Base-by-base conservation (phyloP, 495 filamentous ascomycete species). In the Elaphomyces granulatus region DNA sequence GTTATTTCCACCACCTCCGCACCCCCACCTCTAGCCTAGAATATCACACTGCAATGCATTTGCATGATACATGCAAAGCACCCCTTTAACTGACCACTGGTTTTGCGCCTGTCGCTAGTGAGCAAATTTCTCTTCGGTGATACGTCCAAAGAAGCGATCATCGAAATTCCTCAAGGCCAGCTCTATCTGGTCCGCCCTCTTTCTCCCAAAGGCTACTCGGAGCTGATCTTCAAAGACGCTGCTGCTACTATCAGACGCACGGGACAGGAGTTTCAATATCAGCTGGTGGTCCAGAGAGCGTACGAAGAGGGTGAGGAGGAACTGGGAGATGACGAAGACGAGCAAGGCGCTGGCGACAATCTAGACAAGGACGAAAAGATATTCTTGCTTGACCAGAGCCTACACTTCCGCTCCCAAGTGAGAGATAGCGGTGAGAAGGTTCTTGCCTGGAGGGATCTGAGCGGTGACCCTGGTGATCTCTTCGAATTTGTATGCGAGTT, bases 291-390 rank as follows among this genome's bases (percentile, higher is more conserved):
- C 15, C 92, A 95, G 54, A 71, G 90, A 41, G 92, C 87, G 41
- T 96, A 87, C 67, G 90, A 98, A 58, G 90, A 98, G 61, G 90
- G 92, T 34, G 90, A 96, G 48, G 88, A 84, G 45, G 88, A 95
- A 50, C 68, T 88, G 21, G 78, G 77, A 3, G 88, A 92, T 45
- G 80, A 80, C 48, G 82, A 87, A 40, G 82, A 85, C 50, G 84
- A 88, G 37, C 80, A 93, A 54, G 77, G 72, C 39, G 79, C 74
- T 20, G 70, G 67, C 20, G 80, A 85, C 48, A 53, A 45, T 18
- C 58, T 72, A 12, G 87, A 94, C 45, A 82, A 82, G 48, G 90
- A 98, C 77, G 90, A 98, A 65, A 94, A 94, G 67, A 85, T 78
- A 1, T 98, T 98, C 58, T 63, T 95, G 15, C 79, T 98, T 4